Percentiles rank a stretch among this genome's conserved stretches.
Evolutionary conservation across 176 grass and related monocot species (phyloP).

Genomic region (Paspalum notatum): DNA sequence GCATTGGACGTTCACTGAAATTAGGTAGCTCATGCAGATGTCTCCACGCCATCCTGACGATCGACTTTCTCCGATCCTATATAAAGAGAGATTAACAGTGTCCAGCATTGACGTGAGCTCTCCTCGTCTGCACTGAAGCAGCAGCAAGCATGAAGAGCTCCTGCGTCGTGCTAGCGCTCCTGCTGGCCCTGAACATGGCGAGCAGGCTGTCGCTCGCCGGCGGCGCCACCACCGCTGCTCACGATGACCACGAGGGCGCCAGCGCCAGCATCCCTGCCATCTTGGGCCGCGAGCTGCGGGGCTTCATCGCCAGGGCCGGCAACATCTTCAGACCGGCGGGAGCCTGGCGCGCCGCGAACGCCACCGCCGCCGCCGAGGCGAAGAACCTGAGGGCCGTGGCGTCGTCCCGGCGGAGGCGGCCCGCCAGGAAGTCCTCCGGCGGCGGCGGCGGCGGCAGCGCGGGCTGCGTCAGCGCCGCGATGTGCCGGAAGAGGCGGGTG

Average conservation of each 20-base stretch:
- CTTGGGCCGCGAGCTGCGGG: constrained; percentile 46
- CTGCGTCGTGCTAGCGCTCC: constrained; percentile 50
- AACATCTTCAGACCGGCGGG: constrained; percentile 45
- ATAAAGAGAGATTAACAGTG: constrained; percentile 34
- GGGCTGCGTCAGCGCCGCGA: constrained; percentile 57
- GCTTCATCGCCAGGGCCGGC: constrained; percentile 46
- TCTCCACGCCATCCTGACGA: constrained; percentile 17
- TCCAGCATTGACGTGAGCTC: constrained; percentile 6
- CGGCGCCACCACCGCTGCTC: background rate
- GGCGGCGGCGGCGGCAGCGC: background rate
- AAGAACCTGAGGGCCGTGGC: constrained; percentile 28
- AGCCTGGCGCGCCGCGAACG: constrained; percentile 24
- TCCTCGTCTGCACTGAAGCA: constrained; percentile 17
- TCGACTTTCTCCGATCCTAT: constrained; percentile 53
- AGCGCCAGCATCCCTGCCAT: constrained; percentile 8
- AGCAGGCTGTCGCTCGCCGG: constrained; percentile 40
- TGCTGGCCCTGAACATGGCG: constrained; percentile 49
- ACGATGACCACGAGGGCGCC: constrained; percentile 31
- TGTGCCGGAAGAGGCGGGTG: constrained; percentile 70
- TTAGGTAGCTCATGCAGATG: constrained; percentile 68
- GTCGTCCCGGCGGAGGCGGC: constrained; percentile 27
- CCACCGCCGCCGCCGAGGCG: background rate
- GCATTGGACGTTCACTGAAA: constrained; percentile 48
- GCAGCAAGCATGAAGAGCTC: constrained; percentile 53
- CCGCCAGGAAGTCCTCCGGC: constrained; percentile 11